Percentiles rank a stretch among this genome's conserved stretches.
Evolutionary conservation across 176 grass and related monocot species (phyloP).

Genomic region (Paspalum notatum): DNA sequence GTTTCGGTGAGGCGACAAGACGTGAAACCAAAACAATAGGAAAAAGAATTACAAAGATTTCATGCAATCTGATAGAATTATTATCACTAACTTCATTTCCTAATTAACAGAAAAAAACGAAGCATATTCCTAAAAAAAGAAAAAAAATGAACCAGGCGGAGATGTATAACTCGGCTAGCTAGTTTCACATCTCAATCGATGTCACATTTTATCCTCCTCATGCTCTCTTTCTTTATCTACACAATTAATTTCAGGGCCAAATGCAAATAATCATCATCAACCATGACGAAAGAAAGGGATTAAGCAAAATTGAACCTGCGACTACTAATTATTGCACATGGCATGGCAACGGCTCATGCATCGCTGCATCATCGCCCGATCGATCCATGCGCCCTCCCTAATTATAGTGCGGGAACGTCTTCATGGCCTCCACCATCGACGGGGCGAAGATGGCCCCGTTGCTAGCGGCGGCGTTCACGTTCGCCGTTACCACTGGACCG

Average conservation of each 20-base stretch:
- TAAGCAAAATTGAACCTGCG: neutral
- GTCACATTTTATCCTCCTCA: neutral
- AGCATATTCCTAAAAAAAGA: neutral
- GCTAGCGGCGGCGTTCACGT: constrained; percentile 15
- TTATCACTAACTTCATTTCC: neutral
- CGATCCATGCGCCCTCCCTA: neutral
- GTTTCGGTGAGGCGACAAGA: neutral
- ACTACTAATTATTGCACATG: constrained; percentile 28
- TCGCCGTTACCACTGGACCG: constrained; percentile 9
- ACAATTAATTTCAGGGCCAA: neutral
- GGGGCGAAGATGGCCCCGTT: constrained; percentile 38
- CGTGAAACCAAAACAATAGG: neutral
- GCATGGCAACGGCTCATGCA: constrained; percentile 5
- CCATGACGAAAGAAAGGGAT: neutral
- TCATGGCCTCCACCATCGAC: constrained; percentile 49
- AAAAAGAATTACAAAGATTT: neutral
- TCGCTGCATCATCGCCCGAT: constrained; percentile 8
- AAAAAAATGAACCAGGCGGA: neutral
- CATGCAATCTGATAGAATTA: neutral
- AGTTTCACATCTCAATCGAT: too few species aligned
- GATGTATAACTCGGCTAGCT: neutral
- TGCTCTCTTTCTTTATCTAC: neutral
- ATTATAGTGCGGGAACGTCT: constrained; percentile 21
- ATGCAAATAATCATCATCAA: neutral
- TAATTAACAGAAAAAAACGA: neutral